Percentiles rank a stretch among this genome's conserved stretches.
phyloP scores from a whole-genome alignment of 306 rosid species.

The Fragaria iinumae region DNA sequence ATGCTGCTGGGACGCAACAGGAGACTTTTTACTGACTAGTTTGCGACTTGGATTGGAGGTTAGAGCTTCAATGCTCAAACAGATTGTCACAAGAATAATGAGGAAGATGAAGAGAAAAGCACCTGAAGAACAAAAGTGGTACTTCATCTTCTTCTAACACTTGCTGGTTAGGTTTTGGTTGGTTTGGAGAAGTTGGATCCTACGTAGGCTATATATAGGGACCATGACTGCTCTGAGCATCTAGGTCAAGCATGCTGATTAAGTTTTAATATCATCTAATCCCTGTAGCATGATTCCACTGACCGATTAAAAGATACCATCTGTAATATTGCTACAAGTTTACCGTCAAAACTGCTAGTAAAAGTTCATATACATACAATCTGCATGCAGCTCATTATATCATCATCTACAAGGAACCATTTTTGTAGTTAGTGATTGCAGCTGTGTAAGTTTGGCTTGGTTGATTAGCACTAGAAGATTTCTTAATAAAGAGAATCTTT shows the following conservation, averaged over 20 bases:
- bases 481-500: neutral
- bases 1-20: neutral
- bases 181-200: neutral
- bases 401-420: neutral
- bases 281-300: neutral
- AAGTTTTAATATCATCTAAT: too few relatives aligned
- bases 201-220: neutral
- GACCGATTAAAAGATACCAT: neutral
- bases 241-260: neutral
- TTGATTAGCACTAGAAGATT: neutral
- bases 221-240: neutral
- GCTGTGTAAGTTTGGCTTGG: neutral
- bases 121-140: neutral
- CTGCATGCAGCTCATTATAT: neutral
- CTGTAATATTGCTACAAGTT: too few relatives aligned
- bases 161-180: neutral
- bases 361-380: neutral
- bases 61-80: neutral
- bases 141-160: neutral
- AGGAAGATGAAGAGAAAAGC: slow-evolving; percentile 6
- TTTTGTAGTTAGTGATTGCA: neutral
- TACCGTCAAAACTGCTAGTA: neutral
- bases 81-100: neutral
- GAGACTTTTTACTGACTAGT: neutral
- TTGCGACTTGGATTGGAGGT: neutral